These are phyloP conservation scores for Groenewaldozyma tartarivorans DNA, from an alignment of 805 yeast species.

Conservation along the genomic window DNA sequence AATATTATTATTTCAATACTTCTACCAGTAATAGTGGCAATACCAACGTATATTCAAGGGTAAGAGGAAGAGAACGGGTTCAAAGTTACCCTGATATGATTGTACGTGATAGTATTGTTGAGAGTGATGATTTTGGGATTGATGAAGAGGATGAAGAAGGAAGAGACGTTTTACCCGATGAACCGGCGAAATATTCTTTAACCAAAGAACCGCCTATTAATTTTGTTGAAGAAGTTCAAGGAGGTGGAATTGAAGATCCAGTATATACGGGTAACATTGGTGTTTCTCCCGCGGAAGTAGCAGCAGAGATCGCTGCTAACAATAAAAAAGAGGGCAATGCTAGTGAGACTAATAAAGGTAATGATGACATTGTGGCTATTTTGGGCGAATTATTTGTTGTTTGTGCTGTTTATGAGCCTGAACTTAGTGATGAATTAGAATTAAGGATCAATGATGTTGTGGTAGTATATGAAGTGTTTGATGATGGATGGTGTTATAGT, in stretches of 20 bases:
- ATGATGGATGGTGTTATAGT: conserved; percentile 93
- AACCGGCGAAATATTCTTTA: background rate
- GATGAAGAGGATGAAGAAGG: background rate
- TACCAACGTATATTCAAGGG: no score
- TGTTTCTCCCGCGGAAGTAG: background rate
- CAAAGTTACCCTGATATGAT: no score
- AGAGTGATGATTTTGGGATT: background rate
- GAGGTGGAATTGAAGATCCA: background rate
- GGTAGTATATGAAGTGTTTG: conserved; percentile 67
- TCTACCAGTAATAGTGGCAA: background rate
- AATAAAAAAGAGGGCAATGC: background rate
- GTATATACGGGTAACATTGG: no score
- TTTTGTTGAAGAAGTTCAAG: background rate
- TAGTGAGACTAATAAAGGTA: background rate
- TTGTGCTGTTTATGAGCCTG: conserved; percentile 61
- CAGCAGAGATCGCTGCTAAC: background rate
- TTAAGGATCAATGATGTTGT: conserved; percentile 61
- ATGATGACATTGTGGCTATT: conserved; percentile 13
- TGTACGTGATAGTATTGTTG: background rate
- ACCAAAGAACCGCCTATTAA: background rate
- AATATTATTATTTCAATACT: background rate
- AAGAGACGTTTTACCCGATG: no score
- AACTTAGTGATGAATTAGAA: conserved; percentile 73
- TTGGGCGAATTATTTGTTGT: conserved; percentile 61
- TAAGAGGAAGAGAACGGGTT: no score